Evolutionary conservation across 441 rosid species (phyloP).

Genomic region (Lepidium campestre): DNA sequence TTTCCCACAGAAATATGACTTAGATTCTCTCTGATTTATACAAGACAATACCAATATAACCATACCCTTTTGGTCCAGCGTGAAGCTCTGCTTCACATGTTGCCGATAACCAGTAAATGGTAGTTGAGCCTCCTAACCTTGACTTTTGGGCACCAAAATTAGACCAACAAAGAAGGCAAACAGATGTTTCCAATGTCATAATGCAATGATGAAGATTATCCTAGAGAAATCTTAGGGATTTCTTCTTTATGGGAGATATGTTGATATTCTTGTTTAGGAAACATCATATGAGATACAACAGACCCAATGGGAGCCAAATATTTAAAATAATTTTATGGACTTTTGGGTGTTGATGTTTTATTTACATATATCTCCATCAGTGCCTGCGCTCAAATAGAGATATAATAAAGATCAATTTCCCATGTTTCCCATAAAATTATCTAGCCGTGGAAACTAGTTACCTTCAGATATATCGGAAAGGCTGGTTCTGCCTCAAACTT

Average conservation of each 20-base stretch:
- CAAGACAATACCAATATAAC: constrained; percentile 10
- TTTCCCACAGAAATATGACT: neutral
- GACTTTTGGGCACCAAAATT: constrained; percentile 26
- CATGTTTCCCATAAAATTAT: neutral
- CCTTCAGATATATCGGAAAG: constrained; percentile 85
- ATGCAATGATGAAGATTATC: constrained; percentile 15
- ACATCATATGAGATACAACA: constrained; percentile 33
- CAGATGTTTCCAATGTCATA: constrained; percentile 27
- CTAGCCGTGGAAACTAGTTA: constrained; percentile 24
- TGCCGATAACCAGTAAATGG: constrained; percentile 23
- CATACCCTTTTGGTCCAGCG: constrained; percentile 60
- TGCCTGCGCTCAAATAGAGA: constrained; percentile 66
- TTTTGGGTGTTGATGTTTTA: constrained; percentile 28
- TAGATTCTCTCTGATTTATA: constrained; percentile 6
- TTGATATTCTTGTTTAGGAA: constrained; percentile 50
- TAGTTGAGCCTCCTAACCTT: constrained; percentile 33
- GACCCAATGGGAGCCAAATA: constrained; percentile 31
- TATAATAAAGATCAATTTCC: constrained; percentile 30
- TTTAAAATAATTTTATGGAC: constrained; percentile 39
- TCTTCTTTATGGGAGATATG: constrained; percentile 1
- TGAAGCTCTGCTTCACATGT: constrained; percentile 33
- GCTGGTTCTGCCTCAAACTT: constrained; percentile 72
- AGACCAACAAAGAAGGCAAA: constrained; percentile 31
- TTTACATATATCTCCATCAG: constrained; percentile 41
- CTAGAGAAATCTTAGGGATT: neutral